Evolutionary conservation across 768 basidiomycete species (phyloP).

Genomic region (Phylloporus sp.): DNA sequence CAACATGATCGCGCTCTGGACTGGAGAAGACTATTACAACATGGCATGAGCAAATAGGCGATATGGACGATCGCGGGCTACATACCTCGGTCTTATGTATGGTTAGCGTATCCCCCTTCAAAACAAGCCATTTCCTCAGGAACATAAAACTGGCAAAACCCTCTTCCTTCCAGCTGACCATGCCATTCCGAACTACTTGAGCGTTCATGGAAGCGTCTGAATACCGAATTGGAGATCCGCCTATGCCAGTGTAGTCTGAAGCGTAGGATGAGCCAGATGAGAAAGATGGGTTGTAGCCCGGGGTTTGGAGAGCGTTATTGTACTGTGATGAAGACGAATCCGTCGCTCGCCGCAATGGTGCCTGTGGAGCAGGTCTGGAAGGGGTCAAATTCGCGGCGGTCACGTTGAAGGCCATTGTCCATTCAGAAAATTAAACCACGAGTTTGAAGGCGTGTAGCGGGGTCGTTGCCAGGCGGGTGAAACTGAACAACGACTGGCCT

Average conservation of each 20-base stretch:
- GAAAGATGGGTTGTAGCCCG: conserved; percentile 60
- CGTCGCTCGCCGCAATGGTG: conserved; percentile 48
- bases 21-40: conserved; percentile 42
- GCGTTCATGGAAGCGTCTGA: conserved; percentile 33
- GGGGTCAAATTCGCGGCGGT: conserved; percentile 64
- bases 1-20: conserved; percentile 61
- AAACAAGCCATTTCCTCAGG: conserved; percentile 84
- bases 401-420: conserved; percentile 47
- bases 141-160: conserved; percentile 90
- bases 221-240: conserved; percentile 66
- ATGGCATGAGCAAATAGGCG: background rate
- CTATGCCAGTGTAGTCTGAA: conserved; percentile 74
- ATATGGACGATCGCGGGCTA: background rate
- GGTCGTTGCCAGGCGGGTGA: background rate
- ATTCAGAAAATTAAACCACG: conserved; percentile 15
- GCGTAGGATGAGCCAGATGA: conserved; percentile 58
- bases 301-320: conserved; percentile 42
- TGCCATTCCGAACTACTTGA: conserved; percentile 63
- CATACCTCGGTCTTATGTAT: conserved; percentile 93
- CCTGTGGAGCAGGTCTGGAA: conserved; percentile 73
- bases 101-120: conserved; percentile 73
- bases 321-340: conserved; percentile 33
- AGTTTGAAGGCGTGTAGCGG: background rate
- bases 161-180: conserved; percentile 89
- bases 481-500: background rate